phyloP scores from a whole-genome alignment of 257 asterid genomes.

The Jaltomata sinuosa region DNA sequence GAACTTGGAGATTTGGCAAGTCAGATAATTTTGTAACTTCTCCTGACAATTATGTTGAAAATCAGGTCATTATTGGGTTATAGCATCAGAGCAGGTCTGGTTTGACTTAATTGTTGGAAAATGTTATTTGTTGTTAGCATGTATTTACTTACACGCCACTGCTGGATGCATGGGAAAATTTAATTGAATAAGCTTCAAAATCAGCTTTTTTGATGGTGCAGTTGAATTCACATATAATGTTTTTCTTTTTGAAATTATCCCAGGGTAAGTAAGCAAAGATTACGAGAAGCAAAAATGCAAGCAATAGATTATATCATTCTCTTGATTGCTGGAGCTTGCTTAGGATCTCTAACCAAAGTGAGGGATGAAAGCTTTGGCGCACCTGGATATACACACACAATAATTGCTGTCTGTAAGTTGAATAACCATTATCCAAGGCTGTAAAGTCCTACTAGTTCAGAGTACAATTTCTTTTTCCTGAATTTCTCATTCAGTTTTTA shows the following conservation, averaged over 20 bases:
- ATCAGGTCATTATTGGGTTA: background rate
- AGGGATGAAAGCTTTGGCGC: conserved; percentile 76
- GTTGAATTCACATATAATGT: conserved; percentile 1
- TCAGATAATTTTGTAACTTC: background rate
- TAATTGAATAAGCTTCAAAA: background rate
- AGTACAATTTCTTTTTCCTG: background rate
- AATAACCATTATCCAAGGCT: background rate
- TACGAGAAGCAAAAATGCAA: conserved; percentile 83
- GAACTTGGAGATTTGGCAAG: background rate
- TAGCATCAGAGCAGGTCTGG: background rate
- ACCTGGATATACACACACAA: conserved; percentile 74
- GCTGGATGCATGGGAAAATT: background rate
- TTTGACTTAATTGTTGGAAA: background rate
- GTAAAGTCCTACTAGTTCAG: background rate
- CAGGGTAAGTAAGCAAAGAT: conserved; percentile 82
- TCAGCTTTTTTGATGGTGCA: background rate
- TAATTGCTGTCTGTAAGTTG: conserved; percentile 85
- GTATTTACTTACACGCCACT: background rate
- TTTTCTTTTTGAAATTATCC: background rate
- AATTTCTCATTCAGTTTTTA: background rate
- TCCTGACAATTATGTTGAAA: background rate
- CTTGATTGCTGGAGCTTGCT: conserved; percentile 90
- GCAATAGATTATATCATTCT: conserved; percentile 72
- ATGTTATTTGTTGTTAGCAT: background rate
- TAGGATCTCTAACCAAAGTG: conserved; percentile 64